Base-by-base conservation (phyloP, 306 rosid species). In the Cotoneaster glaucophyllus region DNA sequence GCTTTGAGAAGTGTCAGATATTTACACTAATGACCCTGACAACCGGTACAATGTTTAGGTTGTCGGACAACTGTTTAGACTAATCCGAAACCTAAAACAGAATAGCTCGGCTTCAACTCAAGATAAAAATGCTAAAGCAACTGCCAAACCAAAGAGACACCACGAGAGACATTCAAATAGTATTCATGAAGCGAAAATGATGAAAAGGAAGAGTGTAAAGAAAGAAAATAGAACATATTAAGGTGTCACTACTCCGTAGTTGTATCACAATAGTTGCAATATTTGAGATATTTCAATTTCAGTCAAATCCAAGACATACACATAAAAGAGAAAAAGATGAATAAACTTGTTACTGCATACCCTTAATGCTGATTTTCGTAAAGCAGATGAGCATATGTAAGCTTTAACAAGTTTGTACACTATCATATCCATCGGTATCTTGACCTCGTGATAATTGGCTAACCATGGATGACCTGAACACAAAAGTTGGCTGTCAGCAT, bases 381-480 rank as follows among this genome's bases (percentile, higher is more conserved):
- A 78, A 70, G 94, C 83, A 72, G 97, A 84, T 2, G 92, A 91
- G 77, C 86, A 84, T 79, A 87, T 82, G 77, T 91, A 91, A 67
- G 86, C 84, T 82, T 83, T 87, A 80, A 87, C 86, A 26, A 84
- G 88, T 90, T 84, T 91, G 83, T 74, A 86, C 71, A 89, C 82
- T 79, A 91, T 84, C 88, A 87, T 84, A 82, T 91, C 97, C 58
- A 88, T 64, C 22, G 97, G 97, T 73, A 87, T 78, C 87, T 75
- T 91, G 58, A 78, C 73, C 62, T 87, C 88, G 6, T 53, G 83
- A 78, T 78, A 81, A 82, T 79, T 80, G 31, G 83, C 83, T 80
- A 91, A 76, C 97, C 97, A 91, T 5, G 97, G 94, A 84, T 91
- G 97, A 84, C 94, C 97, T 91, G 70, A 73, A 70, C 41, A 71